Evolutionary conservation across 2,329 filamentous ascomycete species (phyloP).

Genomic region (Teratosphaeria zuluensis): DNA sequence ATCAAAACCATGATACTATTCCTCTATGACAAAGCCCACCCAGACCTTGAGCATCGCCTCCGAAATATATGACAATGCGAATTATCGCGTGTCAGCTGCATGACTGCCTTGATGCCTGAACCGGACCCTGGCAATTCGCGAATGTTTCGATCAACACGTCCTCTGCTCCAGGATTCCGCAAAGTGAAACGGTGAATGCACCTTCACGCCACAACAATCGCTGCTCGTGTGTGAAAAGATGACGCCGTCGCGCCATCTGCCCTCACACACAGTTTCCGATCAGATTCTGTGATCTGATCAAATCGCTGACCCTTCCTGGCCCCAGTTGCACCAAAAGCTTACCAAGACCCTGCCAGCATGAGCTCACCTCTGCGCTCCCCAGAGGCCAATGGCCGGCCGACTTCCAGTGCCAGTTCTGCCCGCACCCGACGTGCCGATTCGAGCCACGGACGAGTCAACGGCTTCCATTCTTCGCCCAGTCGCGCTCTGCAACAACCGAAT

Average conservation of each 20-base stretch:
- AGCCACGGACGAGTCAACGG: slow-evolving; percentile 4
- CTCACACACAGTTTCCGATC: neutral
- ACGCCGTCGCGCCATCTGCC: neutral
- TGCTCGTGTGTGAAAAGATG: neutral
- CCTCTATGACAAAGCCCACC: too few species aligned
- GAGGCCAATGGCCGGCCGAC: slow-evolving; percentile 2
- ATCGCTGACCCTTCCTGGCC: neutral
- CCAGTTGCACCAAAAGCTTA: neutral
- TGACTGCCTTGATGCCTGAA: neutral
- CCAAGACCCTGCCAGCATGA: neutral
- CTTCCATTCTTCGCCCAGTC: slow-evolving; percentile 1
- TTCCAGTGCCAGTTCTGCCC: slow-evolving; percentile 3
- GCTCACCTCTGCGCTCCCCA: slow-evolving; percentile 4
- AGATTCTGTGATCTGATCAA: neutral
- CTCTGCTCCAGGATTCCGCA: neutral
- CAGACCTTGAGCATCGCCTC: too few species aligned
- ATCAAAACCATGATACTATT: too few species aligned
- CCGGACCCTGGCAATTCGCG: neutral
- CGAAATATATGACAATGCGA: too few species aligned
- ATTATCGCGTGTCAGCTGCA: too few species aligned
- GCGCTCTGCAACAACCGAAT: neutral
- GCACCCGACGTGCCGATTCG: neutral
- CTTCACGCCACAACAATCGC: neutral
- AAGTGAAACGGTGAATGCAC: neutral
- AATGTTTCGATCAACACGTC: neutral